phyloP scores from a whole-genome alignment of 1,284 basidiomycete species.

The Boletus mariae region DNA sequence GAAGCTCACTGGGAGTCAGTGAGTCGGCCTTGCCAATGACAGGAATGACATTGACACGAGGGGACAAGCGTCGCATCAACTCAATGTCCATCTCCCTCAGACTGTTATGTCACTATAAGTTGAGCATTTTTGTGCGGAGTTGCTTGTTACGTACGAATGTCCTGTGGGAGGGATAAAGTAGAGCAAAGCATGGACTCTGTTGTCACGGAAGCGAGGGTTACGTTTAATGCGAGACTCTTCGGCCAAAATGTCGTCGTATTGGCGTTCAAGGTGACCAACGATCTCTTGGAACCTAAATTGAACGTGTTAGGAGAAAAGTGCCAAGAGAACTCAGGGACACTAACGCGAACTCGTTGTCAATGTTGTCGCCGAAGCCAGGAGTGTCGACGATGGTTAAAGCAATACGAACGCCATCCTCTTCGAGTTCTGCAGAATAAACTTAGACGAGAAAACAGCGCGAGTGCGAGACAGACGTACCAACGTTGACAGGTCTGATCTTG shows the following conservation, averaged over 20 bases:
- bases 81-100: conserved; percentile 99
- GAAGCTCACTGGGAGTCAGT: conserved; percentile 86
- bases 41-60: conserved; percentile 98
- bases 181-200: conserved; percentile 91
- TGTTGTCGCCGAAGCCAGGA: conserved; percentile 98
- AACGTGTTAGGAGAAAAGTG: conserved; percentile 11
- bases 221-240: conserved; percentile 99
- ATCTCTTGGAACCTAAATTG: conserved; percentile 87
- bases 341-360: conserved; percentile 97
- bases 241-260: conserved; percentile 98
- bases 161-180: conserved; percentile 98
- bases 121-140: not conserved
- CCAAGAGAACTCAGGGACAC: conserved; percentile 34
- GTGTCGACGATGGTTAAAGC: conserved; percentile 98
- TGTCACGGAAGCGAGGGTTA: conserved; percentile 98
- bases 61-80: conserved; percentile 93
- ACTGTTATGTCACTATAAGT: conserved; percentile 38
- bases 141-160: conserved; percentile 52
- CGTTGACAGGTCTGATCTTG: conserved; percentile 92
- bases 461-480: conserved; percentile 59
- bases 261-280: conserved; percentile 93
- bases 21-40: conserved; percentile 98
- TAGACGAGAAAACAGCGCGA: not conserved
- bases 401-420: conserved; percentile 98
- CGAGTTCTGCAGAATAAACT: conserved; percentile 66